Evolutionary conservation across 2,329 filamentous ascomycete species (phyloP).

Genomic region (Colletotrichum karsti): DNA sequence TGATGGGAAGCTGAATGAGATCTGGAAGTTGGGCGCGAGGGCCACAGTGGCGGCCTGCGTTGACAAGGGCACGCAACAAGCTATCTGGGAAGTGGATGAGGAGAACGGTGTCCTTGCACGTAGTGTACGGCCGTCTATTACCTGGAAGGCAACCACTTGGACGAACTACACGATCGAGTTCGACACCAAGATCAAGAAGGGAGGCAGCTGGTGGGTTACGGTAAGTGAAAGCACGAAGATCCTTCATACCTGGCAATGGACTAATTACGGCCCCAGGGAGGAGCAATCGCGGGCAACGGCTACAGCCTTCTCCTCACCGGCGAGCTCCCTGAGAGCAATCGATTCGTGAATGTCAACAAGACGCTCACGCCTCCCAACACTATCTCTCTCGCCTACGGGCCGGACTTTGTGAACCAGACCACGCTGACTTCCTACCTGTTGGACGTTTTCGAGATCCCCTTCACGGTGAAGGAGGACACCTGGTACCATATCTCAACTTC

Average conservation of each 20-base stretch:
- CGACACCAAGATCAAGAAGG: conserved; percentile 44
- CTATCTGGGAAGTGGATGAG: conserved; percentile 42
- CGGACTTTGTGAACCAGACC: conserved; percentile 44
- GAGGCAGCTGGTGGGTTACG: conserved; percentile 47
- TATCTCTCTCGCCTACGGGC: conserved; percentile 43
- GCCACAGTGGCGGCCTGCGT: conserved; percentile 44
- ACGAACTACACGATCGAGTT: conserved; percentile 47
- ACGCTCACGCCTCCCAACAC: conserved; percentile 44
- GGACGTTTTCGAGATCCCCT: conserved; percentile 36
- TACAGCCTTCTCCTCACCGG: conserved; percentile 21
- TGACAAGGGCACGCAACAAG: conserved; percentile 43
- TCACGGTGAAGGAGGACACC: conserved; percentile 38
- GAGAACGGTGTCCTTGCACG: conserved; percentile 43
- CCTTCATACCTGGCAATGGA: neutral
- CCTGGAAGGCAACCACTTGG: conserved; percentile 32
- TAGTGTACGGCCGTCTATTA: conserved; percentile 40
- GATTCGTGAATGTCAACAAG: conserved; percentile 39
- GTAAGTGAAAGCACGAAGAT: conserved; percentile 32
- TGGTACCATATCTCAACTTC: conserved; percentile 49
- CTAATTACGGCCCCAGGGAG: neutral
- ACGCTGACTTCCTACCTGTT: conserved; percentile 37
- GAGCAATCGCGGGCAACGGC: conserved; percentile 9
- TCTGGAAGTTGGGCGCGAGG: conserved; percentile 47
- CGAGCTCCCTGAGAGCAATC: conserved; percentile 2
- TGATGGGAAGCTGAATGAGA: conserved; percentile 40